Conservation (phyloP, 2,329 filamentous ascomycete species). For the Diplodia corticola region DNA sequence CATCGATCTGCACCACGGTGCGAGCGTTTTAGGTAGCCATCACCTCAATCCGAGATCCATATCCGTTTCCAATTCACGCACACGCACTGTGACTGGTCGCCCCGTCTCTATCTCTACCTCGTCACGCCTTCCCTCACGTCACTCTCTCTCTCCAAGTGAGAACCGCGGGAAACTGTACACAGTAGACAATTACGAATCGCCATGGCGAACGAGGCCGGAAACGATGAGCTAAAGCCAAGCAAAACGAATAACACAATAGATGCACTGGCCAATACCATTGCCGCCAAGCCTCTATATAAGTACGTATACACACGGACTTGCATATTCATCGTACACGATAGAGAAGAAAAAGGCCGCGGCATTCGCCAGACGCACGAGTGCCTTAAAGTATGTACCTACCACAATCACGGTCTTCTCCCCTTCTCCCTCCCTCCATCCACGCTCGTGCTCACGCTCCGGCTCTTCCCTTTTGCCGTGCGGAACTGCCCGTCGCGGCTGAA, state of each 20-base stretch:
- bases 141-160: background rate
- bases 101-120: background rate
- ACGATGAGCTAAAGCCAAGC: background rate
- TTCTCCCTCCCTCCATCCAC: background rate
- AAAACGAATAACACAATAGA: background rate
- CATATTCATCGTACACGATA: background rate
- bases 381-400: too few relatives aligned
- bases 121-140: background rate
- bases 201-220: too few relatives aligned
- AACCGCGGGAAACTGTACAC: too few relatives aligned
- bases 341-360: background rate
- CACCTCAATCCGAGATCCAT: background rate
- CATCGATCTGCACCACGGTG: background rate
- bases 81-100: background rate
- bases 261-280: background rate
- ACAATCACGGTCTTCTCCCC: background rate
- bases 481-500: background rate
- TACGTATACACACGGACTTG: background rate
- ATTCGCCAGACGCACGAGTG: too few relatives aligned
- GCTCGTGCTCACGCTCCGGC: background rate
- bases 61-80: background rate
- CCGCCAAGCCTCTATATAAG: background rate
- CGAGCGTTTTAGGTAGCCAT: background rate
- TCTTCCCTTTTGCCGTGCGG: background rate
- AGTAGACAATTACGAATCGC: too few relatives aligned